phyloP scores from a whole-genome alignment of 2,329 filamentous ascomycete species.

The Trichoderma sp. region DNA sequence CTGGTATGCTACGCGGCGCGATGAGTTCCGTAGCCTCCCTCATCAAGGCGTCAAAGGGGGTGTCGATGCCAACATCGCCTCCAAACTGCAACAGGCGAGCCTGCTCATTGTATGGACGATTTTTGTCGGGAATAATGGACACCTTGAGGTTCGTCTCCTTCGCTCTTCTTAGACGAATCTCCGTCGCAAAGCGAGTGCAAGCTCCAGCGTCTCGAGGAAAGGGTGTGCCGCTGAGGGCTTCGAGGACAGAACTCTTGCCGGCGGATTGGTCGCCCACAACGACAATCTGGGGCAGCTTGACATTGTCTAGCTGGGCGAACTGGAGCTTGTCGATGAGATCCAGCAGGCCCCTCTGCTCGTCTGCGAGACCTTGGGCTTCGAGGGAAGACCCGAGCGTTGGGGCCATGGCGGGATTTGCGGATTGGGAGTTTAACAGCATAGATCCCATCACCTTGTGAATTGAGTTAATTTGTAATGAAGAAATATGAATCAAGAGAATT shows the following conservation, averaged over 20 bases:
- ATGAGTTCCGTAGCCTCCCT: constrained; percentile 52
- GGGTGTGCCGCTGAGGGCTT: constrained; percentile 62
- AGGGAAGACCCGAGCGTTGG: constrained; percentile 50
- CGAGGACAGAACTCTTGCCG: constrained; percentile 64
- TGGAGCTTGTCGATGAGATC: constrained; percentile 60
- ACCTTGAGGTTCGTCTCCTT: constrained; percentile 49
- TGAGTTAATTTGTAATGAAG: neutral
- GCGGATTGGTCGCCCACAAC: constrained; percentile 66
- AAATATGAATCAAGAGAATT: neutral
- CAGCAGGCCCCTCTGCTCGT: constrained; percentile 58
- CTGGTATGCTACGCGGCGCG: constrained; percentile 51
- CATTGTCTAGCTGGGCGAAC: constrained; percentile 53
- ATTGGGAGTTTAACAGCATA: constrained; percentile 9
- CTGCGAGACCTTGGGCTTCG: constrained; percentile 51
- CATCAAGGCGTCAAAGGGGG: constrained; percentile 54
- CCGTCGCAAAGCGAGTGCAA: constrained; percentile 63
- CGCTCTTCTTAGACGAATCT: constrained; percentile 56
- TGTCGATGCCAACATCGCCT: constrained; percentile 46
- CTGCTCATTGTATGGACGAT: constrained; percentile 49
- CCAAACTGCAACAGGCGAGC: constrained; percentile 50
- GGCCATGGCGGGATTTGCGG: constrained; percentile 33
- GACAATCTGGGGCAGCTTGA: constrained; percentile 61
- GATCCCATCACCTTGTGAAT: constrained; percentile 23
- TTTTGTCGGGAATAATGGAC: constrained; percentile 57
- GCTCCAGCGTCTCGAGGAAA: constrained; percentile 62